A percentile compares a stretch with the other conserved stretches of the same genome.
phyloP scores from a whole-genome alignment of 1,284 basidiomycete genomes.

The Amylostereum areolatum region DNA sequence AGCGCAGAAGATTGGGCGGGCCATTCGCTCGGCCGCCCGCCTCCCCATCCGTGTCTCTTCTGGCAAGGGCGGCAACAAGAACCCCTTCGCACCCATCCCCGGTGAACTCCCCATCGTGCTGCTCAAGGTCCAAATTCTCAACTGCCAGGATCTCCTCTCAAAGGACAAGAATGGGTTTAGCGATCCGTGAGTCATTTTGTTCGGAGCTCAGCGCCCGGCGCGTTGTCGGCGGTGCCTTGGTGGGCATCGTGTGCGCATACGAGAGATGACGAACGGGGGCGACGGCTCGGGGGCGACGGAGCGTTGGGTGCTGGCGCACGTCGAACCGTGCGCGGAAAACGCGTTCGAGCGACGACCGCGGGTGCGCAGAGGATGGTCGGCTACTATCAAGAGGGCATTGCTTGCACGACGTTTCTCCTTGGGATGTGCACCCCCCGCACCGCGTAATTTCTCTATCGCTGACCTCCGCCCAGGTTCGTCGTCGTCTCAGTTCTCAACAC shows the following conservation, averaged over 20 bases:
- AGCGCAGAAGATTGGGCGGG: constrained; percentile 41
- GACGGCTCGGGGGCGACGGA: too few species aligned
- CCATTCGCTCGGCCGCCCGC: constrained; percentile 40
- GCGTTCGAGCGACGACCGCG: too few species aligned
- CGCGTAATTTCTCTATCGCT: constrained; percentile 4
- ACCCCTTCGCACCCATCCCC: constrained; percentile 41
- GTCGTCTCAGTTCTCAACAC: constrained; percentile 61
- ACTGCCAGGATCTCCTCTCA: constrained; percentile 53
- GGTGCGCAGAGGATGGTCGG: too few species aligned
- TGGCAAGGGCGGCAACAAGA: constrained; percentile 31
- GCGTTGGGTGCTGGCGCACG: too few species aligned
- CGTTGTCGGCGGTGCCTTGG: too few species aligned
- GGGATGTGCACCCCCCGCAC: not conserved
- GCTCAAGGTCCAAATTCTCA: constrained; percentile 60
- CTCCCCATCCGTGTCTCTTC: constrained; percentile 39
- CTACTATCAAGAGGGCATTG: not conserved
- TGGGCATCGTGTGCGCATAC: too few species aligned
- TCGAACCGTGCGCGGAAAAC: too few species aligned
- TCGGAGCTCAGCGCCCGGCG: too few species aligned
- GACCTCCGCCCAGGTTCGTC: constrained; percentile 51
- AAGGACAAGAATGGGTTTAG: constrained; percentile 63
- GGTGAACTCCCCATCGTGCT: constrained; percentile 63
- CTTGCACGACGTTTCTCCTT: not conserved
- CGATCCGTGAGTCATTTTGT: constrained; percentile 56
- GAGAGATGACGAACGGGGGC: too few species aligned